These are phyloP conservation scores for Solanum neorickii DNA, from an alignment of 257 asterid species.

Conservation along the genomic window DNA sequence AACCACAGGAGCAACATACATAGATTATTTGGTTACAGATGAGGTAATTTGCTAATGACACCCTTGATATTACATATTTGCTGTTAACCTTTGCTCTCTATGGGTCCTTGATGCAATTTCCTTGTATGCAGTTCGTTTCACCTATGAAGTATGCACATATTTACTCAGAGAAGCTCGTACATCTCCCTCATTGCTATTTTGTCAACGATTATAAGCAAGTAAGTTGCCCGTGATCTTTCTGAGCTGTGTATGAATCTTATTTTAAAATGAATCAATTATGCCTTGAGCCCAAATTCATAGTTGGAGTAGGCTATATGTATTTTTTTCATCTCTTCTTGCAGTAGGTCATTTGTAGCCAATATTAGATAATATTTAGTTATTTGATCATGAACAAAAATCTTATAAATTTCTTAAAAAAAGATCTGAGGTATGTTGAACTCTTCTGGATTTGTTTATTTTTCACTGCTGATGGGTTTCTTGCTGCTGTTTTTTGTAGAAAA, in stretches of 20 bases:
- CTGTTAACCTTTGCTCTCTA: not conserved
- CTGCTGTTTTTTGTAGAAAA: slow-evolving; percentile 43
- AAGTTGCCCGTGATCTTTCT: not conserved
- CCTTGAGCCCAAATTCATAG: not conserved
- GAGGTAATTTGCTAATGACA: slow-evolving; percentile 38
- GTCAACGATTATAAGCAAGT: slow-evolving; percentile 99
- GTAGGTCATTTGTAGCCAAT: not conserved
- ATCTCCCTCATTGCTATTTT: slow-evolving; percentile 94
- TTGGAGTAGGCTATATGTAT: not conserved
- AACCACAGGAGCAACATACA: slow-evolving; percentile 91
- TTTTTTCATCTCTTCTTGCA: not conserved
- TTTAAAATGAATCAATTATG: not conserved
- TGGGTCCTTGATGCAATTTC: not conserved
- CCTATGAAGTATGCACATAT: slow-evolving; percentile 69
- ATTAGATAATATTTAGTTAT: not conserved
- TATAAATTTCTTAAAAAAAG: not conserved
- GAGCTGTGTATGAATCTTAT: not conserved
- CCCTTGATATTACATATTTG: not conserved
- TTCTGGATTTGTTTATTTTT: slow-evolving; percentile 5
- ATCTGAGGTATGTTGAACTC: not conserved
- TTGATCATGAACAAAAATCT: not conserved
- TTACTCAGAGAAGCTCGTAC: slow-evolving; percentile 92
- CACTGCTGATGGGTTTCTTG: not conserved
- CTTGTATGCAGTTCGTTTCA: slow-evolving; percentile 67
- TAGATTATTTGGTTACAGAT: slow-evolving; percentile 89